Base-by-base conservation (phyloP, 352 stramenopile genomes). In the Pythium guiyangense region DNA sequence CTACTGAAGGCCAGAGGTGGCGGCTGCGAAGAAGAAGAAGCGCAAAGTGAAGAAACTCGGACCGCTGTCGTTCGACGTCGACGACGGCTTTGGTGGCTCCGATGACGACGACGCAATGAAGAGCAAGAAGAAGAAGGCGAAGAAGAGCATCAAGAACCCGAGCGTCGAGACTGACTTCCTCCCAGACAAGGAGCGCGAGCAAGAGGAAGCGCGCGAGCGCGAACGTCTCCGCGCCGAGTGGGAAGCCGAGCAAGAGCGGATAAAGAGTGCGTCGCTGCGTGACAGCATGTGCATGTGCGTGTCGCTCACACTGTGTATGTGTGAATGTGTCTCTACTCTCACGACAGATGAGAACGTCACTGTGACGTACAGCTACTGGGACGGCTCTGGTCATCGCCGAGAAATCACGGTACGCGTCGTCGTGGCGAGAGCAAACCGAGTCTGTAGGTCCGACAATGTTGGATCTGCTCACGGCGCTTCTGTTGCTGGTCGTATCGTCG, bases 351-450 rank as follows among this genome's bases (percentile, higher is more conserved):
- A 99, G 64, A 67, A 87, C 49, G 79, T 99, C 27, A 74, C 96
- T 53, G 96, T 99, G 43, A 98, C 93, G 8, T 99, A 99, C 79
- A 98, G 86, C 43, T 99, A 99, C 70, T 99, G 96, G 96, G 96
- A 99, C 67, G 97, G 97, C 22, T 97, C 86, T 17, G 97, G 96
- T 1, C 96, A 99, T 87, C 80, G 96, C 46, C 77, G 94, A 42
- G 84, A 90, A 48, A 90, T 98, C 26, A 88, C 73, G 27, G 88
- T 98, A 26, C 61, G 60, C 57, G 22, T 35, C 15, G 31, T 37
- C 6, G 31, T 11, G 31, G 31, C 31, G 9, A 11, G 31, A 37
- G 31, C 31, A 11, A 12, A 9, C 6, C 1, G 31, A 37, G 31
- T 37, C 31, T 1, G 31, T 37, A 12, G 31, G 31, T 37, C 8